phyloP scores from a whole-genome alignment of 495 filamentous ascomycete species.

The Aspergillus funiculosus region DNA sequence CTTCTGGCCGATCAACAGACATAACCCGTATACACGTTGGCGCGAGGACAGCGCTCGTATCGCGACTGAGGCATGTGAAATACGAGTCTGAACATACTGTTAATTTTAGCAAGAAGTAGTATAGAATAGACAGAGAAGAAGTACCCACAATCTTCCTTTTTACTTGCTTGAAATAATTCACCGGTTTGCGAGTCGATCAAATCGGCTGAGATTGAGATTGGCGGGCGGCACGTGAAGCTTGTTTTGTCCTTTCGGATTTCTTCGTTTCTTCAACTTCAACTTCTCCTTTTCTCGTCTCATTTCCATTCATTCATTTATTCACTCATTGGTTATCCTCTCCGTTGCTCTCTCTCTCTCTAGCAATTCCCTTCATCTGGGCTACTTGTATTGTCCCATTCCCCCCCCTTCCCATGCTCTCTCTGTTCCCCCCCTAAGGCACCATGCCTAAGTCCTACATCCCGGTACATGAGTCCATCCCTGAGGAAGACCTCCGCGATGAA shows the following conservation, averaged over 20 bases:
- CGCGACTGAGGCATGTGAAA: no score
- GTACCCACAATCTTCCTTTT: no score
- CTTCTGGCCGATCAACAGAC: no score
- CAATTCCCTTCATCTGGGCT: background rate
- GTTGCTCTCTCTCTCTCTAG: background rate
- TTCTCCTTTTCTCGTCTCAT: slow-evolving; percentile 1
- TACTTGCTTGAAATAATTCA: background rate
- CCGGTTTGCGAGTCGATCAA: no score
- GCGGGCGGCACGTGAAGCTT: slow-evolving; percentile 5
- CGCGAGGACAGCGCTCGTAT: no score
- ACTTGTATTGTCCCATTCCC: background rate
- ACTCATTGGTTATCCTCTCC: background rate
- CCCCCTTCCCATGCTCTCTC: background rate
- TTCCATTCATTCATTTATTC: background rate
- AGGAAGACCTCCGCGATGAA: slow-evolving; percentile 14
- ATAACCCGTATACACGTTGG: no score
- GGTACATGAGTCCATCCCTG: slow-evolving; percentile 15
- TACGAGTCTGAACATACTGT: no score
- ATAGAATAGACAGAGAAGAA: no score
- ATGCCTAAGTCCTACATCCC: slow-evolving; percentile 13
- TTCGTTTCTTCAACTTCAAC: background rate
- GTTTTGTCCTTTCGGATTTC: background rate
- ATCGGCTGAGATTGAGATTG: background rate
- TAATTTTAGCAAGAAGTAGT: no score
- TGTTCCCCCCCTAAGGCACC: slow-evolving; percentile 1